Evolutionary conservation across 1,284 basidiomycete genomes (phyloP), one percentile per base, ranked within the genome.

Genomic region (Clitocybe nebularis): DNA sequence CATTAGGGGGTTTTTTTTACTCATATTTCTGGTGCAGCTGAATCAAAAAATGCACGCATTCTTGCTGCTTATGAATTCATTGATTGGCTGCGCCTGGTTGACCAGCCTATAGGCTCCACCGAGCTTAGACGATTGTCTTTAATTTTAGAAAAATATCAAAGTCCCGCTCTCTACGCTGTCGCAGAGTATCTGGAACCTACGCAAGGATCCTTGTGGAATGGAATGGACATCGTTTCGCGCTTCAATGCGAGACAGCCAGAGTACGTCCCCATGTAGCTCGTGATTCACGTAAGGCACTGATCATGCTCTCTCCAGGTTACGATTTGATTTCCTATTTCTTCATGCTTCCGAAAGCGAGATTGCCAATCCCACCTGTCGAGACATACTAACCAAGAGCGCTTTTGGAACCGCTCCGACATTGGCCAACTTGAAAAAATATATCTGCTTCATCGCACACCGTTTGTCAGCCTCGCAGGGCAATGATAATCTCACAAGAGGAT

Each of bases 31-130:
- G 5, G 8, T 19, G n/a, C 35, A 76, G 74, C 72, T 20, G 46
- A 59, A 6, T 58, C 60, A 5, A 59, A 56, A 21, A 41, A 41
- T 4, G 58, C 57, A 21, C 59, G 67, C 14, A 62, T 57, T 34
- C 51, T 53, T 3, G 52, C 64, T 21, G 79, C 80, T 0, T 75
- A 66, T 40, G 75, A 78, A 43, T 60, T 85, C 0, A 65, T 84
- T 7, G 80, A 84, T 49, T 77, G 72, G 71, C 45, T 81, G 23
- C 76, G 82, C 30, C 58, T 84, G 1, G 50, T 68, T 1, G 63
- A 68, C 11, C 56, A 59, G 17, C 54, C 59, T 0, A 50, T 75
- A 3, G 53, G 57, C 13, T 17, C 59, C 0, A 46, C 52, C 0
- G 68, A 77, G 22, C 53, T 79, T 7, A 51, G 49, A n/a, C 67